Base-by-base conservation (phyloP, 257 asterid species). In the Vinca minor region DNA sequence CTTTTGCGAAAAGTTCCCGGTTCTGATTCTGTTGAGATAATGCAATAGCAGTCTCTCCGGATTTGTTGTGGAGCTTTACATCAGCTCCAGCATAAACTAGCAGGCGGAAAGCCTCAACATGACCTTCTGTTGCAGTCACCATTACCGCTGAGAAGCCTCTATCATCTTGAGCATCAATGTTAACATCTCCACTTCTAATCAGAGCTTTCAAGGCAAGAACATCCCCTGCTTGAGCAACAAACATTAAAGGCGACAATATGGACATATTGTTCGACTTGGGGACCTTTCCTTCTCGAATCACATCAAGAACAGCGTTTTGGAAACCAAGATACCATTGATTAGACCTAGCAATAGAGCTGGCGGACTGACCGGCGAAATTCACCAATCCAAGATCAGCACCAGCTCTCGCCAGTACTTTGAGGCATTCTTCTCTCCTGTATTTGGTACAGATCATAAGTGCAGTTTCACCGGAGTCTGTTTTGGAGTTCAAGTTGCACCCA, bases 11-110 rank as follows among this genome's bases (percentile, higher is more conserved):
- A 18, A 77, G 84, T 73, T 86, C 87, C n/a, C 81, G 68, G 29
- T 82, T 82, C 61, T 77, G 63, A 66, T 73, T 79, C 58, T 72
- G 71, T 59, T 69, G 77, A 26, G 88, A 81, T 58, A 88, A 74
- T 5, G 87, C 66, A 59, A 87, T 70, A 0, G 91, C 94, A 38
- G 77, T 86, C 69, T 85, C 89, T 9, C 89, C 91, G 15, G 78
- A 59, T 76, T 82, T 82, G 69, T 82, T 88, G 59, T 73, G 39
- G 54, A 83, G 80, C 77, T 78, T 88, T 28, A 88, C 87, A 52
- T 88, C 88, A 28, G 96, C 95, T 47, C 94, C 94, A 36, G 88
- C 86, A 59, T 78, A 78, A 23, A 88, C 95, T 25, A 88, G 92
- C 74, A 84, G 59, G 20, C 89, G 83, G 69, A 88, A 88, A 49